Conservation (phyloP, 2,329 filamentous ascomycete genomes). For the Venturia carpophila region DNA sequence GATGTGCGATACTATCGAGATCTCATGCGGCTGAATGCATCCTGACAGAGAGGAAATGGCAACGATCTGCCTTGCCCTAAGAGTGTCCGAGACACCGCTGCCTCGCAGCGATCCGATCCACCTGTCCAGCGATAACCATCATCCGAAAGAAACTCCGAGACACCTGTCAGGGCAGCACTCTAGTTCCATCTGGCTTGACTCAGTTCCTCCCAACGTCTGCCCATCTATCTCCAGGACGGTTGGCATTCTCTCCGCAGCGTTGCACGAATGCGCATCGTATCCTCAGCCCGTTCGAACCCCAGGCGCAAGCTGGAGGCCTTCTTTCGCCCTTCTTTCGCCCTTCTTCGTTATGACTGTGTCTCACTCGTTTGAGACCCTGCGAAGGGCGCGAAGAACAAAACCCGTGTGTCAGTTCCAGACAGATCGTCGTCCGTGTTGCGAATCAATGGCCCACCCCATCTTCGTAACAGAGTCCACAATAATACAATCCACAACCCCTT, state of each 20-base stretch:
- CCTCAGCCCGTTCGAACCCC: not conserved
- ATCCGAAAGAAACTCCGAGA: not conserved
- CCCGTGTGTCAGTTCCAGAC: not conserved
- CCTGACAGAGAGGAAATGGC: not conserved
- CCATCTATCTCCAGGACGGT: not conserved
- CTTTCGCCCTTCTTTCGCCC: no score
- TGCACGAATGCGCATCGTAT: not conserved
- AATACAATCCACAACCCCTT: not conserved
- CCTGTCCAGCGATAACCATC: not conserved
- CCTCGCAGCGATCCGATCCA: slow-evolving; percentile 2
- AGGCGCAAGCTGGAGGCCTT: not conserved
- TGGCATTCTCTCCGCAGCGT: not conserved
- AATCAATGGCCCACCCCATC: not conserved
- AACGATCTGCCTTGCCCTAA: slow-evolving; percentile 1
- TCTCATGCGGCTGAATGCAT: not conserved
- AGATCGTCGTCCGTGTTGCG: not conserved
- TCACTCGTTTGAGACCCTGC: not conserved
- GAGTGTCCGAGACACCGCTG: not conserved
- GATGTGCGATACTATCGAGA: no score
- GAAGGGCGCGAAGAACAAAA: not conserved
- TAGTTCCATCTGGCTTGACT: not conserved
- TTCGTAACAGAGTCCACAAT: not conserved
- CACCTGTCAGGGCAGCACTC: not conserved
- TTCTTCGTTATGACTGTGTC: not conserved
- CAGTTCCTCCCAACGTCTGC: not conserved